Percentiles rank a stretch among this genome's conserved stretches.
phyloP scores from a whole-genome alignment of 1,284 basidiomycete species.

The Trichosporon sp. region DNA sequence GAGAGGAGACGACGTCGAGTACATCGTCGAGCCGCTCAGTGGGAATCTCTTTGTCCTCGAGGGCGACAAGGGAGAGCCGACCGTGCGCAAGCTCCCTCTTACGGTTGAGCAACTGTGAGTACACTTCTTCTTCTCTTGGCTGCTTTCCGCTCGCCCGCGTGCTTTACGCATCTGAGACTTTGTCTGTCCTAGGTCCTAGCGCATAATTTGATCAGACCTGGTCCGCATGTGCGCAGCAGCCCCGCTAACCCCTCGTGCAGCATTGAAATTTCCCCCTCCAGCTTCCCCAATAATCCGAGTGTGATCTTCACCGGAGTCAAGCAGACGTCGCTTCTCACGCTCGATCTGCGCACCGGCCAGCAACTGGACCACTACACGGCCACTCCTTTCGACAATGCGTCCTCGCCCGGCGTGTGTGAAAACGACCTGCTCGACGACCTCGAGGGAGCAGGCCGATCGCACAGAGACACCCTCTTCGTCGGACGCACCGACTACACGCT shows the following conservation, averaged over 20 bases:
- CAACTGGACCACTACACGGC: slow-evolving; percentile 41
- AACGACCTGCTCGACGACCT: slow-evolving; percentile 39
- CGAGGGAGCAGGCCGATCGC: slow-evolving; percentile 27
- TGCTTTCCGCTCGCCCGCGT: no score
- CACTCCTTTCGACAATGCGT: slow-evolving; percentile 22
- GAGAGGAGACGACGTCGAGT: slow-evolving; percentile 23
- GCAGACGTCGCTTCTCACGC: slow-evolving; percentile 42
- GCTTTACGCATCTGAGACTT: no score
- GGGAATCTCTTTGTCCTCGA: slow-evolving; percentile 45
- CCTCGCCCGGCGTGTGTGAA: slow-evolving; percentile 28
- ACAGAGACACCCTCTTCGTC: slow-evolving; percentile 36
- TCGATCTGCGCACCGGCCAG: slow-evolving; percentile 45
- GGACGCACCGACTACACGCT: slow-evolving; percentile 44
- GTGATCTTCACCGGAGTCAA: slow-evolving; percentile 46
- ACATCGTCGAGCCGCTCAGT: slow-evolving; percentile 47
- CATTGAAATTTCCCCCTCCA: slow-evolving; percentile 46
- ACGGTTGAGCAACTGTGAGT: slow-evolving; percentile 47
- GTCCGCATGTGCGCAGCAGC: no score
- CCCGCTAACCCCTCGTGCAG: slow-evolving; percentile 20
- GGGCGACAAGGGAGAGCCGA: slow-evolving; percentile 27
- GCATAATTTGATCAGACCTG: background rate
- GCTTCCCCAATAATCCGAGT: slow-evolving; percentile 42
- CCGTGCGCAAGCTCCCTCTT: slow-evolving; percentile 42
- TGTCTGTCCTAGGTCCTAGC: no score
- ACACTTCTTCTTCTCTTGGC: background rate